Evolutionary conservation across 352 stramenopile genomes (phyloP).

Genomic region (Phytophthora vignae): DNA sequence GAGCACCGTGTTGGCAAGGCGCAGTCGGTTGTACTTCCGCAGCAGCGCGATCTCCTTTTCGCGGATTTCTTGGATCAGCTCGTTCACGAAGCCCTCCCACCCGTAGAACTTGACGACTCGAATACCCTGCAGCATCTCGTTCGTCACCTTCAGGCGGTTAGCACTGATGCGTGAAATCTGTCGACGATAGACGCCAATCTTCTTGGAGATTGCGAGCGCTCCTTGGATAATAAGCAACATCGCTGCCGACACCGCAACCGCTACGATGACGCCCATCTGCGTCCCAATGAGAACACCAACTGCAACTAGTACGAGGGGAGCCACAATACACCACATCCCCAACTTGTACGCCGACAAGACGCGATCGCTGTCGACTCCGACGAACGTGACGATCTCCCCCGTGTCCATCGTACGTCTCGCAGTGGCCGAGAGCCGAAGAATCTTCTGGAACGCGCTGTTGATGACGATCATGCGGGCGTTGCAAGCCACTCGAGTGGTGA

Average conservation of each 20-base stretch:
- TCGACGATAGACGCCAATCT: constrained; percentile 24
- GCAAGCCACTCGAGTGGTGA: constrained; percentile 48
- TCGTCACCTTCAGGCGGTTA: constrained; percentile 90
- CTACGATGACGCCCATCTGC: constrained; percentile 17
- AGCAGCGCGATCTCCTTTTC: constrained; percentile 42
- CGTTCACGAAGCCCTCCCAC: constrained; percentile 57
- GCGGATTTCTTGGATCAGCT: constrained; percentile 40
- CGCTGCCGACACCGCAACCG: background rate
- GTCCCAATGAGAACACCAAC: constrained; percentile 19
- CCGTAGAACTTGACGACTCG: constrained; percentile 90
- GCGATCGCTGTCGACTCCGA: constrained; percentile 46
- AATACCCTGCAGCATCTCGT: constrained; percentile 91
- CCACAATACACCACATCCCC: background rate
- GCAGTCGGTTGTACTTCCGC: constrained; percentile 41
- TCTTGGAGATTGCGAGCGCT: constrained; percentile 1
- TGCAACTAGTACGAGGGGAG: background rate
- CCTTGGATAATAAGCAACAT: constrained; percentile 26
- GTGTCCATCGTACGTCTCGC: constrained; percentile 49
- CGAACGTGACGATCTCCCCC: constrained; percentile 63
- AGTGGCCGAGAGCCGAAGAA: constrained; percentile 52
- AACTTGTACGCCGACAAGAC: constrained; percentile 37
- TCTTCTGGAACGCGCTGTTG: constrained; percentile 63
- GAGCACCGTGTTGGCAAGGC: constrained; percentile 59
- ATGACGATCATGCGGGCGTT: constrained; percentile 62
- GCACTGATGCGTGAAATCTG: constrained; percentile 41